Percentiles rank a stretch among this genome's conserved stretches.
These are phyloP conservation scores for Boletus barrowsii DNA, from an alignment of 768 basidiomycete species.

Conservation along the genomic window DNA sequence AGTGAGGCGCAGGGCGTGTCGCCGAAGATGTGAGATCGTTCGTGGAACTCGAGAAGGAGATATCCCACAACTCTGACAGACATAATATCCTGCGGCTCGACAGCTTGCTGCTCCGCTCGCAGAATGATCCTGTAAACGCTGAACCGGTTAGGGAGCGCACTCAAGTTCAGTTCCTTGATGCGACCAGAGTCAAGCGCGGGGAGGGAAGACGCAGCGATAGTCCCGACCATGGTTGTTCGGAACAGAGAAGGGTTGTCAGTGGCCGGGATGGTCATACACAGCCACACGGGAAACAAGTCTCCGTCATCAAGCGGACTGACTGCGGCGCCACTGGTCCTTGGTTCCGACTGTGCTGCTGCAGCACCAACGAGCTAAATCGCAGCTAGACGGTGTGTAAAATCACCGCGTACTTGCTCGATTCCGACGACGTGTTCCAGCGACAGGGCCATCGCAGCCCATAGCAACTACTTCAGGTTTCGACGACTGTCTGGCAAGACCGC, in stretches of 20 bases:
- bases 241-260: too few species aligned
- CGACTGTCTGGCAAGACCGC: neutral
- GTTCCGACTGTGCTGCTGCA: neutral
- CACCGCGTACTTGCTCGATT: constrained; percentile 6
- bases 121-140: neutral
- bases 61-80: neutral
- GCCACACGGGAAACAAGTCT: too few species aligned
- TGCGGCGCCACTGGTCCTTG: neutral
- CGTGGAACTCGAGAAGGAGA: neutral
- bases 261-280: too few species aligned
- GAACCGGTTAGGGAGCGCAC: neutral
- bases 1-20: neutral
- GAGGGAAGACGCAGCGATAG: neutral
- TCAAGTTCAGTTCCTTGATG: neutral
- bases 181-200: neutral
- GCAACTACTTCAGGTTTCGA: neutral
- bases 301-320: too few species aligned
- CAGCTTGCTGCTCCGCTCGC: neutral
- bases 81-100: neutral
- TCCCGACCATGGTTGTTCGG: too few species aligned
- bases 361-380: neutral
- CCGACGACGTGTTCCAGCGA: neutral
- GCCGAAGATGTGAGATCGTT: neutral
- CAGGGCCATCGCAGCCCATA: neutral
- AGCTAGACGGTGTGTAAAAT: neutral